Evolutionary conservation across 257 asterid genomes (phyloP).

Genomic region (Catharanthus roseus): DNA sequence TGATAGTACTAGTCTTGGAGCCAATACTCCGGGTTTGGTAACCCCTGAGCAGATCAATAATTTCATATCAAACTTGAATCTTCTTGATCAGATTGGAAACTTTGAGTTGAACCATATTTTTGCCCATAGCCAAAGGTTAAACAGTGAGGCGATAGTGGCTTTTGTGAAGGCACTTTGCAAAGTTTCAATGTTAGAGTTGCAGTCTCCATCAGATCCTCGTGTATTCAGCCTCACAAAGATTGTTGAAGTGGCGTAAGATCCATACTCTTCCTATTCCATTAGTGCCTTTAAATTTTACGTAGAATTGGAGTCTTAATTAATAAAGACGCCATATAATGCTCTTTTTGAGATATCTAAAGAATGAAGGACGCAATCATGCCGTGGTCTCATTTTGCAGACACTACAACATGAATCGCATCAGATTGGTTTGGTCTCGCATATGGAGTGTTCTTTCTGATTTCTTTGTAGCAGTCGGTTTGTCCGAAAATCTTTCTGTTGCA

Average conservation of each 20-base stretch:
- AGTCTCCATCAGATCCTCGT: constrained; percentile 99
- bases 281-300: constrained; percentile 4
- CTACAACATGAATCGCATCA: constrained; percentile 96
- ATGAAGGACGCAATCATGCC: constrained; percentile 22
- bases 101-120: constrained; percentile 95
- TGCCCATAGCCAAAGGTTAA: constrained; percentile 98
- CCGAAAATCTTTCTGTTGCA: constrained; percentile 95
- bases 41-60: constrained; percentile 83
- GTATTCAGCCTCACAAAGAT: constrained; percentile 96
- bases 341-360: not conserved
- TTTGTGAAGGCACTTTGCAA: constrained; percentile 91
- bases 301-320: not conserved
- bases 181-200: constrained; percentile 95
- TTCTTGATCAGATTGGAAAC: constrained; percentile 95
- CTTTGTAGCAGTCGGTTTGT: constrained; percentile 92
- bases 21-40: constrained; percentile 68
- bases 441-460: constrained; percentile 96
- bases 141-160: constrained; percentile 94
- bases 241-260: constrained; percentile 99
- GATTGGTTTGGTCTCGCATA: constrained; percentile 97
- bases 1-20: constrained; percentile 74
- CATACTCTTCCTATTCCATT: constrained; percentile 32
- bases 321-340: not conserved
- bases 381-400: constrained; percentile 62
- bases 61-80: constrained; percentile 81